Conservation (phyloP, 441 rosid genomes). For the Mallotus japonicus region DNA sequence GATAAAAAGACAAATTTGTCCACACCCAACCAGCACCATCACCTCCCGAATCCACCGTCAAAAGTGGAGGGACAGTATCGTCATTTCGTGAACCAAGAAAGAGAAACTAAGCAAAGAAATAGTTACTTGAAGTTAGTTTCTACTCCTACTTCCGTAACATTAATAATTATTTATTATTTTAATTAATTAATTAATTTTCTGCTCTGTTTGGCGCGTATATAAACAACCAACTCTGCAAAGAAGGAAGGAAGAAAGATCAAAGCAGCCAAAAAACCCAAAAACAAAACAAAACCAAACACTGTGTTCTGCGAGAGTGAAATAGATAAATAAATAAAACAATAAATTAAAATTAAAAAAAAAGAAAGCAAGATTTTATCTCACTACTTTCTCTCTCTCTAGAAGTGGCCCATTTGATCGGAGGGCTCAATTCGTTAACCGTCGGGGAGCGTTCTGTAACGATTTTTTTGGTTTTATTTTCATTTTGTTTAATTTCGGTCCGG, state of each 20-base stretch:
- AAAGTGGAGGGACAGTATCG: conserved; percentile 8
- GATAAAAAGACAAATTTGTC: conserved; percentile 4
- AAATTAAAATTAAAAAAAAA: not conserved
- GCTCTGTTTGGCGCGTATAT: conserved; percentile 65
- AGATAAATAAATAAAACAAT: conserved; percentile 9
- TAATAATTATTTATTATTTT: not conserved
- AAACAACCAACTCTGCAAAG: conserved; percentile 35
- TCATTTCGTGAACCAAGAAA: not conserved
- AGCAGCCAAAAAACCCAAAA: conserved; percentile 34
- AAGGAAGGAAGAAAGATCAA: conserved; percentile 9
- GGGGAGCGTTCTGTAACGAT: not conserved
- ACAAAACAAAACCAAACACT: conserved; percentile 23
- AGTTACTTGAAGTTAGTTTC: not conserved
- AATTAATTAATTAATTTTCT: conserved; percentile 4
- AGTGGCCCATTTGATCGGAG: conserved; percentile 30
- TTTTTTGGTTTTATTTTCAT: no score
- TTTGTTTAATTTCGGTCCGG: conserved; percentile 8
- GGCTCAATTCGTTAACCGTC: conserved; percentile 12
- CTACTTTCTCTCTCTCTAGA: conserved; percentile 25
- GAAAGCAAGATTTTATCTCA: not conserved
- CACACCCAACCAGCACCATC: not conserved
- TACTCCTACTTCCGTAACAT: not conserved
- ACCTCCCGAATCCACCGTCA: not conserved
- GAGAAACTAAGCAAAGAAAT: not conserved
- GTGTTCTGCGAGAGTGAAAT: conserved; percentile 14